Evolutionary conservation across 2,329 filamentous ascomycete genomes (phyloP), one percentile per base, ranked within the genome.

Genomic region (Pseudocercospora ulei): DNA sequence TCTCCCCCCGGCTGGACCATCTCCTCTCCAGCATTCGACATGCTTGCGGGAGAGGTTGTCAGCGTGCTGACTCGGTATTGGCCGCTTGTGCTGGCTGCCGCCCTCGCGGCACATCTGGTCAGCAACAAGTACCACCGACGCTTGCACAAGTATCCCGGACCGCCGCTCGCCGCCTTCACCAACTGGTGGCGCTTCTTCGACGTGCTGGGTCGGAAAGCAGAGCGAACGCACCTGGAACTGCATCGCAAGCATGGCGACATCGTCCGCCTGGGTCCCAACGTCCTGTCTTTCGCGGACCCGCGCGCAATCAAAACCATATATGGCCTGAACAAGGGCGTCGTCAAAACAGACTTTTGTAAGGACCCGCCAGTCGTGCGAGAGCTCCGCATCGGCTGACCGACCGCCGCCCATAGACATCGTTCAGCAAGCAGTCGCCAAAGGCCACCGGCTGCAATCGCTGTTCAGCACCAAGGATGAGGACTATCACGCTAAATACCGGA

Each of bases 291-390:
- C 53, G 72, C 79, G 2, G 73, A 84, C 48, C 81, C 83, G 0
- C 73, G 72, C 42, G 80, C 81, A 0, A 66, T 88, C 50, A 82
- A 82, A 61, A 65, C 67, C 7, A 87, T 90, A 28, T 92, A 90
- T 57, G 82, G 82, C 0, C 62, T 88, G 27, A 88, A 87, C 58
- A 87, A 87, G 60, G 81, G 82, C 0, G 81, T 85, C 50, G 64
- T 73, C 31, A 90, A 90, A 77, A 85, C 80, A 18, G 77, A 82
- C 47, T 88, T 88, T 57, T 88, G 41, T 44, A 38, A 25, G 40
- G 11, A 4, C 23, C 12, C 13, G 6, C 11, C 22, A 11, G 12
- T 6, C 4, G n/a, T 19, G 18, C 13, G 3, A 25, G 12, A 12
- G 17, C 13, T 3, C 7, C 11, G 20, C 11, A 2, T 13, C 4